Evolutionary conservation across 2,329 filamentous ascomycete genomes (phyloP).

Genomic region (Fusarium sp.): DNA sequence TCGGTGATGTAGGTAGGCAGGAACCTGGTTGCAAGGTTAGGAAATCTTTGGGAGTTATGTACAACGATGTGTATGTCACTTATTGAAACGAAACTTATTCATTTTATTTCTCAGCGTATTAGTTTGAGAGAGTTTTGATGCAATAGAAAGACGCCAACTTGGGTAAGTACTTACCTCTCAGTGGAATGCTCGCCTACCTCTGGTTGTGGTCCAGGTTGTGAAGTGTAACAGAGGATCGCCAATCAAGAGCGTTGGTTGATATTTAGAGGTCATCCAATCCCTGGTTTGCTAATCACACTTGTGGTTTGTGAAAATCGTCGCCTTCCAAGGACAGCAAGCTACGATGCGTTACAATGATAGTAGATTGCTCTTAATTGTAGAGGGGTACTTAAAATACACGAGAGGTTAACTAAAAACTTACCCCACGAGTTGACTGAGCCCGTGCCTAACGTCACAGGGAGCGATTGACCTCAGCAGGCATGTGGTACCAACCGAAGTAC

Average conservation of each 20-base stretch:
- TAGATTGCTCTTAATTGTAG: neutral
- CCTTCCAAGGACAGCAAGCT: neutral
- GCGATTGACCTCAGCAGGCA: neutral
- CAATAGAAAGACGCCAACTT: neutral
- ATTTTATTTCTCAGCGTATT: neutral
- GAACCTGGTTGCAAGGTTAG: conserved; percentile 11
- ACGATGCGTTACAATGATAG: neutral
- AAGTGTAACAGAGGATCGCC: neutral
- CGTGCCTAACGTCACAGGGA: conserved; percentile 32
- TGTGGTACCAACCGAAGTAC: conserved; percentile 12
- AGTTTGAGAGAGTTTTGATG: neutral
- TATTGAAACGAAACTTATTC: neutral
- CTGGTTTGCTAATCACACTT: neutral
- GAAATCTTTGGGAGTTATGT: conserved; percentile 32
- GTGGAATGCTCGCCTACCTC: neutral
- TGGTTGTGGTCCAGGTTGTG: neutral
- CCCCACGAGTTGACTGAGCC: conserved; percentile 36
- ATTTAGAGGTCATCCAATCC: neutral
- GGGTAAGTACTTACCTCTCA: neutral
- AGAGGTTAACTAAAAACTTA: conserved; percentile 8
- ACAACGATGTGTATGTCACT: conserved; percentile 16
- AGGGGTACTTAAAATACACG: neutral
- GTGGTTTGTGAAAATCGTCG: neutral
- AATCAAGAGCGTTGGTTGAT: neutral
- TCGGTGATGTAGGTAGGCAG: neutral